Evolutionary conservation across 345 rosid genomes (phyloP), one percentile per base, ranked within the genome.

Genomic region (Ceriops tagal): DNA sequence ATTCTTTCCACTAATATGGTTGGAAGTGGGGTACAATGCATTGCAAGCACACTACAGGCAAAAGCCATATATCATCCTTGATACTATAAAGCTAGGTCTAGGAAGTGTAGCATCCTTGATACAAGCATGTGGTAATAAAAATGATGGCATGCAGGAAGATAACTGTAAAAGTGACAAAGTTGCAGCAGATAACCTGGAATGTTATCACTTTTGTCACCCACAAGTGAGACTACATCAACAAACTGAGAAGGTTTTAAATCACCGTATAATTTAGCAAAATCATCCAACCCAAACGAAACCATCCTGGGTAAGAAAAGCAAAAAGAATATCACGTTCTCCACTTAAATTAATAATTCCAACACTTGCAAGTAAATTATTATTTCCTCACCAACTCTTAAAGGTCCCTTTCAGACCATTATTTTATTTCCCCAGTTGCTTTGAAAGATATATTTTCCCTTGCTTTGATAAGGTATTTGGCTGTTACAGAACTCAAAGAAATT

Each of bases 211-310:
- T 72, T 78, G 82, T 93, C 99, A 77, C 99, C 97, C 81, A 85
- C 79, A 66, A 93, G 92, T 62, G 97, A 73, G 57, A 88, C 77
- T 21, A 89, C 72, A 80, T 93, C 99, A 74, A 89, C 97, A 79
- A 92, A 91, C 78, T 93, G 99, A 57, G 86, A 78, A 68, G 96
- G 99, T 71, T 82, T 73, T 82, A 92, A 66, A 62, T 65, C 81
- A 70, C 96, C 92, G 61, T 81, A 93, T 77, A 80, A 87, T 81
- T 87, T 62, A 68, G 99, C 90, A 69, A 93, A 93, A 65, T 93
- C 93, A 77, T 93, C 99, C 79, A 88, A 67, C 66, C 99, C 99
- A 70, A 87, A 93, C 62, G 99, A 93, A 67, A 83, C 86, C 96
- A 93, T 89, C 78, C 99, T 93, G 86, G 34, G 63, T 68, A 75